These are phyloP conservation scores for Tuctoria greenei DNA, from an alignment of 176 grass and related monocot genomes.

Conservation along the genomic window DNA sequence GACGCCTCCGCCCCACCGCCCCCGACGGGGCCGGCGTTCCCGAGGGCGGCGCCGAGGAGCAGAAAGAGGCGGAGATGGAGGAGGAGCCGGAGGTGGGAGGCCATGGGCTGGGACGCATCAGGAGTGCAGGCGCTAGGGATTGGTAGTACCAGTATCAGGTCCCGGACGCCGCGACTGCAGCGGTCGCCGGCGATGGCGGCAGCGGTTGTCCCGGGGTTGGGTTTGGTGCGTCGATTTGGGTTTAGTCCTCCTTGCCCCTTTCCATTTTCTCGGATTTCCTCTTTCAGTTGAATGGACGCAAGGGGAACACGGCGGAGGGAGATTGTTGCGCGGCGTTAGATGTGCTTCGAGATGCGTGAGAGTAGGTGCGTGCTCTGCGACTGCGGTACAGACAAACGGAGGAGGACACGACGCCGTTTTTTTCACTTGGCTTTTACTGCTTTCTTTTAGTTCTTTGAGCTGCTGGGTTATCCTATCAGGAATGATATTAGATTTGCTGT, in stretches of 20 bases:
- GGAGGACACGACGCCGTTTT: background rate
- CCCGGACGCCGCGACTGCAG: background rate
- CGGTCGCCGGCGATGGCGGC: constrained; percentile 21
- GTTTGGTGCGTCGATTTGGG: constrained; percentile 54
- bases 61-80: constrained; percentile 43
- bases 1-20: no score
- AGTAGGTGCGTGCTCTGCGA: constrained; percentile 12
- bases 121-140: constrained; percentile 31
- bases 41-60: constrained; percentile 5
- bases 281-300: constrained; percentile 1
- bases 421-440: constrained; percentile 21
- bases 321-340: background rate
- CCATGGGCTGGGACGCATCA: constrained; percentile 88
- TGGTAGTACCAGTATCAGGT: background rate
- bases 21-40: no score
- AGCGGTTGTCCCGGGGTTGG: constrained; percentile 22
- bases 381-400: constrained; percentile 42
- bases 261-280: constrained; percentile 5
- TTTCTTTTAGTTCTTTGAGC: background rate
- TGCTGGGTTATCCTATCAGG: background rate
- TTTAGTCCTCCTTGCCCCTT: constrained; percentile 25
- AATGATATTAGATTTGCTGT: background rate
- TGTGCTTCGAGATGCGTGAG: constrained; percentile 34
- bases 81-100: constrained; percentile 43
- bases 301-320: background rate